Conservation (phyloP, 192 early-diverging fungal genomes). For the Umbelopsis sp. region DNA sequence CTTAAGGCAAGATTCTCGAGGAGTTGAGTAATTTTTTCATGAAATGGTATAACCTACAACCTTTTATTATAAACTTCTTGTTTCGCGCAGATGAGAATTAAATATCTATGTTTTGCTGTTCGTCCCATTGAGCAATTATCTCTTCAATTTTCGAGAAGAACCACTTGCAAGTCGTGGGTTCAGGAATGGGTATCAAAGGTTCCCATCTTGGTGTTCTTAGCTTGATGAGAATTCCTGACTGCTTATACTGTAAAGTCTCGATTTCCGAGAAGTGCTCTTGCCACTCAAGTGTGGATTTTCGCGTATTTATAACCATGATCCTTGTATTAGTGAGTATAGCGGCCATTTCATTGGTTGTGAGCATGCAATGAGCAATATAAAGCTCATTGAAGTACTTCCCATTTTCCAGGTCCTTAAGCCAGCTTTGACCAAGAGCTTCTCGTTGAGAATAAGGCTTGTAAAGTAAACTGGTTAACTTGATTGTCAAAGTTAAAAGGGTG, state of each 20-base stretch:
- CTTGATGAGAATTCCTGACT: constrained; percentile 63
- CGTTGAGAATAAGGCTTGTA: constrained; percentile 61
- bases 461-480: neutral
- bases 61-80: no score
- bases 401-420: constrained; percentile 70
- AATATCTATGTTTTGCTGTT: constrained; percentile 26
- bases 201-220: constrained; percentile 48
- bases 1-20: no score
- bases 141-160: constrained; percentile 66
- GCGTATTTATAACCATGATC: constrained; percentile 52
- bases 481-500: neutral
- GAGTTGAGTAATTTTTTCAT: no score
- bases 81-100: neutral
- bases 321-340: constrained; percentile 68
- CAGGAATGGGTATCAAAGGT: constrained; percentile 68
- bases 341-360: constrained; percentile 53
- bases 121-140: constrained; percentile 52
- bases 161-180: constrained; percentile 58
- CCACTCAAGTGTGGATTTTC: constrained; percentile 23
- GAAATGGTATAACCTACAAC: no score
- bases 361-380: constrained; percentile 66
- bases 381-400: constrained; percentile 67
- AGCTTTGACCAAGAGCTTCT: constrained; percentile 75
- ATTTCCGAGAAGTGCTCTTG: constrained; percentile 35
- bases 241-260: constrained; percentile 61